Evolutionary conservation across 257 asterid genomes (phyloP).

Genomic region (Scutellaria baicalensis): DNA sequence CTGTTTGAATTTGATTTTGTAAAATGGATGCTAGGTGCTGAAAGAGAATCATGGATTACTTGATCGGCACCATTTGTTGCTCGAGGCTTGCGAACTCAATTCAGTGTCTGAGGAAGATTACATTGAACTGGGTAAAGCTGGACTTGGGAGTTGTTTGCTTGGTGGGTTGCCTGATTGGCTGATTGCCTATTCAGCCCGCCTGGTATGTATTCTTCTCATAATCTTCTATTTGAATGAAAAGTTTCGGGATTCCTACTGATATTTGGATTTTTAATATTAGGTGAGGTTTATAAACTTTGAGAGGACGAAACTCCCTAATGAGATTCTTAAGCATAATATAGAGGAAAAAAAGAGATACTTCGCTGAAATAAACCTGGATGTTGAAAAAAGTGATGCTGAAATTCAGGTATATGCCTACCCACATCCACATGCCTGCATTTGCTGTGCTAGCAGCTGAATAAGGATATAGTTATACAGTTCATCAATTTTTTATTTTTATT

Average conservation of each 20-base stretch:
- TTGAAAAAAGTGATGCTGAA: conserved; percentile 93
- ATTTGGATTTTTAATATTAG: conserved; percentile 31
- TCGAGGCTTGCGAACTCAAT: conserved; percentile 92
- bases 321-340: conserved; percentile 75
- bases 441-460: not conserved
- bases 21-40: conserved; percentile 53
- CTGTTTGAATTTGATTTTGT: not conserved
- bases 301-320: conserved; percentile 84
- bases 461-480: not conserved
- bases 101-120: conserved; percentile 94
- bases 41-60: conserved; percentile 85
- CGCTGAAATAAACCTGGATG: conserved; percentile 73
- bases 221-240: not conserved
- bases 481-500: conserved; percentile 7
- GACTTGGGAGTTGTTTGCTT: conserved; percentile 97
- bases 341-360: conserved; percentile 90
- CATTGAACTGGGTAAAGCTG: conserved; percentile 87
- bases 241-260: conserved; percentile 9
- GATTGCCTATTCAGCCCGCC: conserved; percentile 85
- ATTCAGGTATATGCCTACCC: conserved; percentile 53
- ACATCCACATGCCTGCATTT: not conserved
- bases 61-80: conserved; percentile 69
- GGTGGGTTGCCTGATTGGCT: conserved; percentile 98
- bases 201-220: conserved; percentile 41
- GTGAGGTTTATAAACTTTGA: conserved; percentile 96